Evolutionary conservation across 23 red algal genomes (phyloP), one percentile per base, ranked within the genome.

Genomic region (Agarophyton chilense): DNA sequence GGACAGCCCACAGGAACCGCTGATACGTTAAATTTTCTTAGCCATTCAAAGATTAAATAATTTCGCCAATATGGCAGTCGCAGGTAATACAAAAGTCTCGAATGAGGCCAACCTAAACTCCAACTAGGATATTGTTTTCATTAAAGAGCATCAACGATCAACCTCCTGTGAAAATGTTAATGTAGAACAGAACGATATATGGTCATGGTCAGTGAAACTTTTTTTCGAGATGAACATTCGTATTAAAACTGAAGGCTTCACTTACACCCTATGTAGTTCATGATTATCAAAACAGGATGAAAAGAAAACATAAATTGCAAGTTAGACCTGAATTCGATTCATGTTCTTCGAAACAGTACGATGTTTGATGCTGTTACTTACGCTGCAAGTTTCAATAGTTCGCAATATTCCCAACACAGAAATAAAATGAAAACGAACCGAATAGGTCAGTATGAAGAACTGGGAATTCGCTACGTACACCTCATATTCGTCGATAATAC

Each of bases 91-190:
- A n/a, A n/a, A n/a, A n/a, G n/a, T n/a, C n/a, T n/a, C n/a, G n/a
- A n/a, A n/a, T n/a, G n/a, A n/a, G n/a, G n/a, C n/a, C n/a, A n/a
- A n/a, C n/a, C n/a, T n/a, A n/a, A n/a, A n/a, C n/a, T n/a, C n/a
- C n/a, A n/a, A n/a, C n/a, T n/a, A n/a, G n/a, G n/a, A n/a, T n/a
- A n/a, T n/a, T n/a, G n/a, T n/a, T n/a, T n/a, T n/a, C n/a, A n/a
- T n/a, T n/a, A n/a, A n/a, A n/a, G n/a, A n/a, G n/a, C n/a, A n/a
- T 47, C 47, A 74, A 26, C 68, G 68, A 74, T 74, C 68, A 74
- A 74, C 41, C 24, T 74, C 68, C 68, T 74, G 21, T 16, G 25
- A 39, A 21, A 28, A 49, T 74, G 68, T 42, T 7, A 47, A 74
- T 9, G 39, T 24, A 16, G 29, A 16, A 42, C 9, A 72, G 65